phyloP scores from a whole-genome alignment of 345 rosid genomes.

The Mercurialis annua region DNA sequence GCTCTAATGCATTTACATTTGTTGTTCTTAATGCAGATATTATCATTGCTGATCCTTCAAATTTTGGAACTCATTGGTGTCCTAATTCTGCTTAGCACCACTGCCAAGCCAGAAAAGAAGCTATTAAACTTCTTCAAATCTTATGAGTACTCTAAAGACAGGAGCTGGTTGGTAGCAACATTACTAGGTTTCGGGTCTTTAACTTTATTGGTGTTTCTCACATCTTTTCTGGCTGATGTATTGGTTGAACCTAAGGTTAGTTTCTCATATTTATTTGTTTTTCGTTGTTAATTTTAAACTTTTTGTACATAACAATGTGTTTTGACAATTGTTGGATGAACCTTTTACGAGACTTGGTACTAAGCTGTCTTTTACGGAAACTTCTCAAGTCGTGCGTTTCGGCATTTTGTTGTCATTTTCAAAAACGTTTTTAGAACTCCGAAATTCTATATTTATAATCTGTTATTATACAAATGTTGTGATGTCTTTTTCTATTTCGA shows the following conservation, averaged over 20 bases:
- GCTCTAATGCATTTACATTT: too few relatives aligned
- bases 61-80: conserved; percentile 52
- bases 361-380: too few relatives aligned
- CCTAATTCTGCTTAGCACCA: conserved; percentile 47
- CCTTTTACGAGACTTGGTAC: too few relatives aligned
- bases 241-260: conserved; percentile 52
- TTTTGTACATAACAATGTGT: background rate
- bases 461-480: too few relatives aligned
- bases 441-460: too few relatives aligned
- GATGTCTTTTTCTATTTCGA: too few relatives aligned
- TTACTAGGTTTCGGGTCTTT: conserved; percentile 60
- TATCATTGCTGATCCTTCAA: conserved; percentile 55
- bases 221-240: conserved; percentile 46
- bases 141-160: conserved; percentile 24
- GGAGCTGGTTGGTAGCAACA: conserved; percentile 66
- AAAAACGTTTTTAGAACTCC: too few relatives aligned
- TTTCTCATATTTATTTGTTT: conserved; percentile 4
- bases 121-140: conserved; percentile 39
- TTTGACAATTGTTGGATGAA: too few relatives aligned
- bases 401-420: too few relatives aligned
- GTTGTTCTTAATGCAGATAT: conserved; percentile 38
- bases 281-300: conserved; percentile 12
- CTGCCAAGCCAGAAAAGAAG: conserved; percentile 42
- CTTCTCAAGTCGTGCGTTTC: too few relatives aligned
- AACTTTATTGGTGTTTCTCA: conserved; percentile 45